Conservation (phyloP, 1,284 basidiomycete species). For the Microbotryum violaceum region DNA sequence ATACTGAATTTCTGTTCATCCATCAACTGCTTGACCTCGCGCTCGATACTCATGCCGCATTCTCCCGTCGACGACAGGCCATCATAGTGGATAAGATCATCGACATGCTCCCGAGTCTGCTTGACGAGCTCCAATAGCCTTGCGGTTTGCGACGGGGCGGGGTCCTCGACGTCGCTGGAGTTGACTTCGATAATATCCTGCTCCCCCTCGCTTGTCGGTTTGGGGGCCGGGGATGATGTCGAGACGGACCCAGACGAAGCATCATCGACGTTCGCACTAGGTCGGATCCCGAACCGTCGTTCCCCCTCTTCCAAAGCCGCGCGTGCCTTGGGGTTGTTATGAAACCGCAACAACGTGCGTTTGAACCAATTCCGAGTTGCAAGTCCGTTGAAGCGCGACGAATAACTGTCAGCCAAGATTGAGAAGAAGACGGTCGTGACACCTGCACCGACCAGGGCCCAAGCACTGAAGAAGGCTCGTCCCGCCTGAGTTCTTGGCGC, state of each 20-base stretch:
- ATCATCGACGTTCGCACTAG: background rate
- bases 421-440: constrained; percentile 33
- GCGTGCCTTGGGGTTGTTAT: background rate
- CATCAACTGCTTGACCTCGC: constrained; percentile 16
- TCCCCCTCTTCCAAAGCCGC: too few relatives aligned
- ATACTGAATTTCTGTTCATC: too few relatives aligned
- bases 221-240: background rate
- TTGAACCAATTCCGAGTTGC: constrained; percentile 43
- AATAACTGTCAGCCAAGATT: constrained; percentile 60
- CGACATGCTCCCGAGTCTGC: constrained; percentile 2
- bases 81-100: constrained; percentile 9
- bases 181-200: background rate
- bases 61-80: constrained; percentile 3
- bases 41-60: constrained; percentile 17
- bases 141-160: too few relatives aligned
- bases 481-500: constrained; percentile 58
- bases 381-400: constrained; percentile 49
- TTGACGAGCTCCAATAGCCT: background rate
- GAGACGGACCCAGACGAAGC: background rate
- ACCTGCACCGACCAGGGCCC: constrained; percentile 54
- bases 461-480: constrained; percentile 67
- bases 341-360: constrained; percentile 11
- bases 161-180: too few relatives aligned
- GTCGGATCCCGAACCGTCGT: background rate
- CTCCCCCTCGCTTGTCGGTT: background rate